Conservation (phyloP, 371 early-diverging fungal genomes). For the Parasitella parasitica region DNA sequence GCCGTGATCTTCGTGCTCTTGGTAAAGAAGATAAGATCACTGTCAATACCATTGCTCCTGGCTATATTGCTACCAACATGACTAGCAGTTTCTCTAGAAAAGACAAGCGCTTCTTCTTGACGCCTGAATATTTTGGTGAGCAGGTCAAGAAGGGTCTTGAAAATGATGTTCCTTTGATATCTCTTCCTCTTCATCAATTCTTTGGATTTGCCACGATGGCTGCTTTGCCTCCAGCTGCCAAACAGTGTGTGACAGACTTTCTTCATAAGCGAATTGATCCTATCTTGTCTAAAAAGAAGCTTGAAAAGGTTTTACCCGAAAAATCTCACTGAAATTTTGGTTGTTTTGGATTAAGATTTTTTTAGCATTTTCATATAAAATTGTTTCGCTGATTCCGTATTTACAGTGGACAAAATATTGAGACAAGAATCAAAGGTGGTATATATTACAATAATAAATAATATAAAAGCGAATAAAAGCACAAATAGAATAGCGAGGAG, state of each 20-base stretch:
- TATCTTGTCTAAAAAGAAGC: not conserved
- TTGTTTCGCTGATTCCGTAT: conserved; percentile 16
- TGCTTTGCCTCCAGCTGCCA: conserved; percentile 8
- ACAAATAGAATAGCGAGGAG: not conserved
- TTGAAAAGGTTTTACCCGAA: not conserved
- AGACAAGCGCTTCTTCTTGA: not conserved
- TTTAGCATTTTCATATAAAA: no score
- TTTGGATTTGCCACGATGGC: conserved; percentile 3
- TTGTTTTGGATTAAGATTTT: no score
- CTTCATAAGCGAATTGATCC: conserved; percentile 4
- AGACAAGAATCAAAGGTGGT: not conserved
- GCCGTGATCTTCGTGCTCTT: conserved; percentile 18
- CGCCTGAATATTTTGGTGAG: conserved; percentile 13
- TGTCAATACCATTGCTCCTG: conserved; percentile 23
- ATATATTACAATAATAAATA: not conserved
- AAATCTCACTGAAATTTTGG: not conserved
- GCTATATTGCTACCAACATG: conserved; percentile 23
- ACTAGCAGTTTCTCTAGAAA: not conserved
- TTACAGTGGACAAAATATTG: conserved; percentile 10
- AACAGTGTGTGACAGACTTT: not conserved
- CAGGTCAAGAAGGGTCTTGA: conserved; percentile 11
- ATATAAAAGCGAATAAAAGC: conserved; percentile 1
- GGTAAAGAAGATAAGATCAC: conserved; percentile 16
- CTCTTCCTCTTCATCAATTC: conserved; percentile 17
- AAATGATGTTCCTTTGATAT: conserved; percentile 16